A percentile compares a stretch with the other conserved stretches of the same genome.
Conservation (phyloP, 2,329 filamentous ascomycete genomes). For the Neofusicoccum sp. region DNA sequence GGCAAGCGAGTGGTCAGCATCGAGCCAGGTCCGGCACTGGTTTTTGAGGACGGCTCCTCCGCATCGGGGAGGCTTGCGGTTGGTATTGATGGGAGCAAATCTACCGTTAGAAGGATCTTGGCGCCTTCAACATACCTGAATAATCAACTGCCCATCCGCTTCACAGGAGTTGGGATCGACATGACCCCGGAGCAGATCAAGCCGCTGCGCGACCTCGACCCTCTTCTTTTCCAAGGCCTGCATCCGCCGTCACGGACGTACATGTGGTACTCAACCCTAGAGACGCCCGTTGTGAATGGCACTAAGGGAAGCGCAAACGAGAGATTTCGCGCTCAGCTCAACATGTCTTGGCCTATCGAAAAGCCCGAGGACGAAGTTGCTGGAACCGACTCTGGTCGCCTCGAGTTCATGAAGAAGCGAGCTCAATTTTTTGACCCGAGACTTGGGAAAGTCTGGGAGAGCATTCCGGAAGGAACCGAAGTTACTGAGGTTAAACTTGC, state of each 20-base stretch:
- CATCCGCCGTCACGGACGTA: constrained; percentile 21
- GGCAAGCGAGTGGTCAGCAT: constrained; percentile 17
- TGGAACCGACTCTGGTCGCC: background rate
- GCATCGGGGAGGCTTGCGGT: constrained; percentile 27
- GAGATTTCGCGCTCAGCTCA: constrained; percentile 46
- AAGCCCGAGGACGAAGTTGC: constrained; percentile 19
- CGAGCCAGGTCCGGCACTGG: constrained; percentile 1
- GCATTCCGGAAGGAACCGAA: constrained; percentile 19
- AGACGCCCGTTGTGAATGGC: constrained; percentile 40
- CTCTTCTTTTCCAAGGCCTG: constrained; percentile 23
- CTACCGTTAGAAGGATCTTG: constrained; percentile 37
- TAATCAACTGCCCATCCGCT: constrained; percentile 36
- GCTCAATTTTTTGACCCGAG: constrained; percentile 16
- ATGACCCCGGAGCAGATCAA: constrained; percentile 34
- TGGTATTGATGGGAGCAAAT: constrained; percentile 44
- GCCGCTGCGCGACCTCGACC: constrained; percentile 23
- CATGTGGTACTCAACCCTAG: constrained; percentile 37
- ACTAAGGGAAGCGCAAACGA: constrained; percentile 32
- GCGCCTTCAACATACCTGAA: constrained; percentile 30
- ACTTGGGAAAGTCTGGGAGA: constrained; percentile 8
- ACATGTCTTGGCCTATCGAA: constrained; percentile 44
- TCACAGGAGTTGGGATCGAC: constrained; percentile 40
- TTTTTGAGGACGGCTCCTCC: constrained; percentile 19
- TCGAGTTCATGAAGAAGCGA: constrained; percentile 21
- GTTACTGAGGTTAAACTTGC: constrained; percentile 22